Evolutionary conservation across 2,329 filamentous ascomycete species (phyloP).

Genomic region (Epichloe baconii): DNA sequence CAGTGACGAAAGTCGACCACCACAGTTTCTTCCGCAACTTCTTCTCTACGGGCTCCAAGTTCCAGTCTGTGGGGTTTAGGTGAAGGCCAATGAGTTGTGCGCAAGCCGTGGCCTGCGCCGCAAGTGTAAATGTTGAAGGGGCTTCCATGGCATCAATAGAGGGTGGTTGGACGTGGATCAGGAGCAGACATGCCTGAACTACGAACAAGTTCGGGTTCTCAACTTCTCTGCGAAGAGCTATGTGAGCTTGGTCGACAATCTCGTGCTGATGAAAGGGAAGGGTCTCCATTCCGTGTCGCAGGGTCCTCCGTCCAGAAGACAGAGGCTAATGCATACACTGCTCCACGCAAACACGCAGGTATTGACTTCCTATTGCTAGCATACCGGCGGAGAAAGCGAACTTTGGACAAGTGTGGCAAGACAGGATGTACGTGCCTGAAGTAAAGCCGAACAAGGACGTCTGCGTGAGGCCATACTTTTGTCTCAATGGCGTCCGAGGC

Average conservation of each 20-base stretch:
- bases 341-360: constrained; percentile 31
- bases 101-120: constrained; percentile 28
- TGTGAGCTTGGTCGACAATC: constrained; percentile 27
- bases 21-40: constrained; percentile 29
- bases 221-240: constrained; percentile 29
- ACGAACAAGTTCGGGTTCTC: constrained; percentile 33
- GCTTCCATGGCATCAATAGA: constrained; percentile 33
- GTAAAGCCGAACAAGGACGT: constrained; percentile 29
- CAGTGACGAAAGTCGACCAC: constrained; percentile 30
- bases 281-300: constrained; percentile 4
- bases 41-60: constrained; percentile 29
- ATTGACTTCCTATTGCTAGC: constrained; percentile 23
- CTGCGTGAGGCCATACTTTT: constrained; percentile 26
- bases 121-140: constrained; percentile 30
- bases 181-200: constrained; percentile 32
- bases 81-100: constrained; percentile 34
- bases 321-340: constrained; percentile 30
- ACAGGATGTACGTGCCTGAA: constrained; percentile 32
- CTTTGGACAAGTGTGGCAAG: constrained; percentile 30
- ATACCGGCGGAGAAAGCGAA: constrained; percentile 28
- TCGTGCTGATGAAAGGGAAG: constrained; percentile 26
- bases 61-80: constrained; percentile 28
- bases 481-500: constrained; percentile 30
- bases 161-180: constrained; percentile 31
- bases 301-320: constrained; percentile 6